Base-by-base conservation (phyloP, 768 basidiomycete species). In the Daedalea quercina region DNA sequence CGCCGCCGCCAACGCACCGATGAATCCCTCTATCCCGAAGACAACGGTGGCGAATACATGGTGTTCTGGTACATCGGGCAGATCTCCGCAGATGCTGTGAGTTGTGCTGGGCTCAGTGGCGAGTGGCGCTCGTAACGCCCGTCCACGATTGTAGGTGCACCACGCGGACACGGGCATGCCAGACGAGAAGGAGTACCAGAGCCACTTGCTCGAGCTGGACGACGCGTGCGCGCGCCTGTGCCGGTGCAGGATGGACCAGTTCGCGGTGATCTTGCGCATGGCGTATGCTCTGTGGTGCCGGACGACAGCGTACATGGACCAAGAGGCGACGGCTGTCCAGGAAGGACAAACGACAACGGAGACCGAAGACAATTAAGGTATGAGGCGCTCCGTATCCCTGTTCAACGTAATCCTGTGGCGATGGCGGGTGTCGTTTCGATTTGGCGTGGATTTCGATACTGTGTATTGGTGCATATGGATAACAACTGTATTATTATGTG, bases 61-160 rank as follows among this genome's bases (percentile, higher is more conserved):
- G 73, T 71, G 9, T 74, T 72, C 44, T 85, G 77, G 77, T 82
- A 74, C 56, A 71, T 75, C n/a, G 80, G 77, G 4, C 67, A 74
- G 60, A 81, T 84, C 34, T 55, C 70, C 0, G 73, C 66, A 6
- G 73, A 79, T 54, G 80, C 80, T 35, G 80, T 84, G 57, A 24
- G 77, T 70, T 3, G 12, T n/a, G 37, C 33, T 15, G 12, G 20
- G 9, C 20, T 9, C 26, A 19, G 19, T 3, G 4, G 15, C 26
- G 44, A 13, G 9, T 1, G 19, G 28, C 24, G 24, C 17, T 56
- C 19, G 4, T 7, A 34, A 25, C 33, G 12, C n/a, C 3, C 47
- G 26, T 24, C 13, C 28, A 24, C 11, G 28, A 31, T 31, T 11
- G 11, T 35, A 83, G 80, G 70, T 74, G 4, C 70, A 67, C 13